Evolutionary conservation across 2,329 filamentous ascomycete species (phyloP).

Genomic region (Chrysosporium keratinophilum): DNA sequence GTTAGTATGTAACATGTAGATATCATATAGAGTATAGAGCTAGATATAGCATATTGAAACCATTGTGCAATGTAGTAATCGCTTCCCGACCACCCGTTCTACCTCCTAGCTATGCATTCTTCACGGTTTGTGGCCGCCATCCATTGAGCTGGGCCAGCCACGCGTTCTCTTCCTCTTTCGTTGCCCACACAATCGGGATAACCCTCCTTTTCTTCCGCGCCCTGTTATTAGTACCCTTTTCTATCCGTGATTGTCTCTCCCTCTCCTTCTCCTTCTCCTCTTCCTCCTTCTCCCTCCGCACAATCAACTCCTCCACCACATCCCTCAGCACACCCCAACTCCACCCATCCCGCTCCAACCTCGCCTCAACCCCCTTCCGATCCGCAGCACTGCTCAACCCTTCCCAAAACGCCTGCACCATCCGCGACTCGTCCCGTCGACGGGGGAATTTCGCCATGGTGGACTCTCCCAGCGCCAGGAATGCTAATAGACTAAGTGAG

Average conservation of each 20-base stretch:
- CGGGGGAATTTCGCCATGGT: slow-evolving; percentile 17
- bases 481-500: slow-evolving; percentile 19
- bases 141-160: slow-evolving; percentile 8
- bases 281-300: neutral
- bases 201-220: slow-evolving; percentile 19
- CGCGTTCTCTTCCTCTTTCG: slow-evolving; percentile 21
- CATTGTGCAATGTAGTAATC: too few relatives aligned
- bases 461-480: slow-evolving; percentile 21
- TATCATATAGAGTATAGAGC: neutral
- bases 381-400: slow-evolving; percentile 22
- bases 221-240: neutral
- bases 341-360: slow-evolving; percentile 21
- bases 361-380: slow-evolving; percentile 18
- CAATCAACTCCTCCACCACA: slow-evolving; percentile 2
- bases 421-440: slow-evolving; percentile 16
- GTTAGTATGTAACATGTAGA: neutral
- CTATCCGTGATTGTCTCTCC: neutral
- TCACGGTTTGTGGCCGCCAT: neutral
- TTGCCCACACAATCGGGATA: slow-evolving; percentile 24
- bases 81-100: neutral
- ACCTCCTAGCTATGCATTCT: neutral
- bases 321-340: slow-evolving; percentile 20
- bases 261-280: neutral
- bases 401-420: slow-evolving; percentile 26
- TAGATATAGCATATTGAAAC: neutral